Evolutionary conservation across 306 rosid species (phyloP), one percentile per base, ranked within the genome.

Genomic region (Acacia melanoxylon): DNA sequence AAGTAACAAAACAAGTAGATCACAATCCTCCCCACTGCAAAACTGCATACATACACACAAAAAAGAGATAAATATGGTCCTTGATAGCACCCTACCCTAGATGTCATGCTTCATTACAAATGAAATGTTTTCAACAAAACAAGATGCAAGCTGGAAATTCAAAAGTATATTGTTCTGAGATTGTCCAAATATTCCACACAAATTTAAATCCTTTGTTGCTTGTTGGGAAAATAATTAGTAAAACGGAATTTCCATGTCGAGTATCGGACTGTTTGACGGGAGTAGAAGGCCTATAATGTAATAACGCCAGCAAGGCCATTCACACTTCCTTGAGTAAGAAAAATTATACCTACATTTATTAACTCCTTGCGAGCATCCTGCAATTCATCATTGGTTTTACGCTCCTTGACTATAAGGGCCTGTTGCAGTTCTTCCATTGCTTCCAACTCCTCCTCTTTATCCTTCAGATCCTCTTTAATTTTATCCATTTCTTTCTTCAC

Each of bases 331-430:
- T 24, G 56, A 5, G 37, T 19, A 22, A 22, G n/a, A 22, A 10
- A 44, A 24, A 72, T 62, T 25, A 33, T 65, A 51, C 89, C n/a
- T 89, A 91, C 98, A 5, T 5, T 45, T 41, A 90, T 87, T 80
- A 91, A 80, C 68, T 85, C 91, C 86, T 91, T 91, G 62, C 99
- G 97, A 62, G 94, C 97, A 51, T 91, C 93, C 81, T 91, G 97
- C 81, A 93, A 82, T 85, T 93, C 97, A 8, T 93, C 98, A 75
- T 95, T 95, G 65, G 87, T 88, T 77, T 82, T 85, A 19, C 91
- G 93, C 82, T 90, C 97, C 85, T 78, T 81, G 77, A 90, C 46
- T 51, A 91, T 46, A 11, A 95, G 94, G 9, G 86, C 6, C 80
- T 89, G 92, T 31, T 84, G 86, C 25, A 89, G 87, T 29, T 27